Percentiles rank a stretch among this genome's conserved stretches.
Evolutionary conservation across 208 protist species (phyloP).

Genomic region (Trichomonas vaginalis): DNA sequence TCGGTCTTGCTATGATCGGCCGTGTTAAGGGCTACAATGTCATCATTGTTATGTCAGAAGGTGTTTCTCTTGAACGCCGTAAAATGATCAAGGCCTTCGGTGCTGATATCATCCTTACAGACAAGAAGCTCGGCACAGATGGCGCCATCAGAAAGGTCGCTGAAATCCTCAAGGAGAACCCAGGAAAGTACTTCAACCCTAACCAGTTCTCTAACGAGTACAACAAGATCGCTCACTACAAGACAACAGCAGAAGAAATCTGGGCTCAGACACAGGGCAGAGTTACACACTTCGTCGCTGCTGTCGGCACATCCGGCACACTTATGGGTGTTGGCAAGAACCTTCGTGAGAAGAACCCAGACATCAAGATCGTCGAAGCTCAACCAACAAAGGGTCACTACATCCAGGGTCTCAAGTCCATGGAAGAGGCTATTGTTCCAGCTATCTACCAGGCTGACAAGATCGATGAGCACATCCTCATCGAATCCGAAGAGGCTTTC

Average conservation of each 20-base stretch:
- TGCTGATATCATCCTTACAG: slow-evolving; percentile 75
- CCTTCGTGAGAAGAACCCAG: background rate
- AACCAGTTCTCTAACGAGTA: slow-evolving; percentile 60
- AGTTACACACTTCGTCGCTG: background rate
- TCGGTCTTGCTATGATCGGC: slow-evolving; percentile 67
- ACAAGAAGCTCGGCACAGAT: slow-evolving; percentile 41
- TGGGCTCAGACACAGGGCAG: background rate
- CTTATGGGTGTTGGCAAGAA: background rate
- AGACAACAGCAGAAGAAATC: slow-evolving; percentile 66
- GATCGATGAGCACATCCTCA: background rate
- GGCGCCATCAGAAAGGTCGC: background rate
- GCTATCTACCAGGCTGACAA: background rate
- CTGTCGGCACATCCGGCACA: background rate
- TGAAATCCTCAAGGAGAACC: background rate
- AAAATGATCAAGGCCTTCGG: slow-evolving; percentile 61
- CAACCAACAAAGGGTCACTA: background rate
- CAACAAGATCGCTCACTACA: slow-evolving; percentile 60
- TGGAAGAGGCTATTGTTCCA: background rate
- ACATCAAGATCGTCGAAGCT: background rate
- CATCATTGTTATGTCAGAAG: slow-evolving; percentile 82
- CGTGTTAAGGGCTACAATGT: slow-evolving; percentile 75
- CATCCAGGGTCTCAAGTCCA: background rate
- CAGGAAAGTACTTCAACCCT: background rate
- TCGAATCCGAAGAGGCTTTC: background rate
- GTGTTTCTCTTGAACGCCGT: slow-evolving; percentile 86